phyloP scores from a whole-genome alignment of 371 early-diverging fungal species.

The Rhizopus delemar region DNA sequence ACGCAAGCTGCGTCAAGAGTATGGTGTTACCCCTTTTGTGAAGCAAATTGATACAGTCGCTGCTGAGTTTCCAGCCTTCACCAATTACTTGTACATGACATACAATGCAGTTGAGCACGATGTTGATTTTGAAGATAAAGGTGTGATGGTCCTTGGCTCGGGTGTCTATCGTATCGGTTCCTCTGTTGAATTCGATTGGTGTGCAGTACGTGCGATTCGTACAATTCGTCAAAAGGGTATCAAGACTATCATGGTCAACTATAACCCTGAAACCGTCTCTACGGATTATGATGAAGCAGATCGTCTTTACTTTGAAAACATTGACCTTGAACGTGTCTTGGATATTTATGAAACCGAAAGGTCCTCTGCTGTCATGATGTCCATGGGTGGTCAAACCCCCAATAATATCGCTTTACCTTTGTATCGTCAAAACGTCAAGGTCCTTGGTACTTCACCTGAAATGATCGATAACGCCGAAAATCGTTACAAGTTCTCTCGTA shows the following conservation, averaged over 20 bases:
- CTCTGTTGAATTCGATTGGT: constrained; percentile 98
- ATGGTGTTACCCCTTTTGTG: constrained; percentile 85
- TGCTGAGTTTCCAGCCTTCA: constrained; percentile 94
- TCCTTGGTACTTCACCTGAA: constrained; percentile 91
- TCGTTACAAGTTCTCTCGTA: constrained; percentile 93
- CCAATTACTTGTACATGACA: constrained; percentile 96
- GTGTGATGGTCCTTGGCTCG: constrained; percentile 92
- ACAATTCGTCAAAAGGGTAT: constrained; percentile 77
- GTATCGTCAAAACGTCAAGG: constrained; percentile 80
- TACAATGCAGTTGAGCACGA: constrained; percentile 93
- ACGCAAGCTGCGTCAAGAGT: constrained; percentile 76
- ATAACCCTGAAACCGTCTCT: constrained; percentile 96
- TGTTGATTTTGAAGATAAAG: constrained; percentile 81
- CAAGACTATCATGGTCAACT: constrained; percentile 96
- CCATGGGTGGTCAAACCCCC: constrained; percentile 96
- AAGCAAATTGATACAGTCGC: constrained; percentile 98
- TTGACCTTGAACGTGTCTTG: constrained; percentile 87
- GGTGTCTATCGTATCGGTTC: constrained; percentile 97
- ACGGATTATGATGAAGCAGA: constrained; percentile 97
- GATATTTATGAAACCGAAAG: constrained; percentile 92
- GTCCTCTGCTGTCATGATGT: constrained; percentile 82
- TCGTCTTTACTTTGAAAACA: constrained; percentile 91
- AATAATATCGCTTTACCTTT: constrained; percentile 93
- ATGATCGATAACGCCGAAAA: constrained; percentile 95
- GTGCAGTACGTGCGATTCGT: constrained; percentile 90